A percentile compares a stretch with the other conserved stretches of the same genome.
Evolutionary conservation across 768 basidiomycete genomes (phyloP).

Genomic region (Lactarius sp.): DNA sequence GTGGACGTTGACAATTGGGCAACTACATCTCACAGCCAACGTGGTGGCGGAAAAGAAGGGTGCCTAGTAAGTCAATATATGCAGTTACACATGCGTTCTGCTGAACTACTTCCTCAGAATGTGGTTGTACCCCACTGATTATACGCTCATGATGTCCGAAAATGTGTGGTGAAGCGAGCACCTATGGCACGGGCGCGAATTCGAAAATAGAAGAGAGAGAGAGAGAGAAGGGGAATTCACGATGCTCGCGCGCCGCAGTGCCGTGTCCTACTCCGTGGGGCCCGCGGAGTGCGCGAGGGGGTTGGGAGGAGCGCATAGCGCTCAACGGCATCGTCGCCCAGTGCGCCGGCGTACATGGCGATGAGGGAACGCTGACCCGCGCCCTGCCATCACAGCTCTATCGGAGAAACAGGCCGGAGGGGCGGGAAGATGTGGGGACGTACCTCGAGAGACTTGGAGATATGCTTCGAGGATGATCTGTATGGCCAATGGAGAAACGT

Average conservation of each 20-base stretch:
- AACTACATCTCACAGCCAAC: no score
- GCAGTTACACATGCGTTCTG: no score
- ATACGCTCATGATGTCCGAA: no score
- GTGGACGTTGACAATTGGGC: no score
- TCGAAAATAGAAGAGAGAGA: no score
- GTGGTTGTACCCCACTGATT: no score
- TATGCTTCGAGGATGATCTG: constrained; percentile 87
- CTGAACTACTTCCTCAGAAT: no score
- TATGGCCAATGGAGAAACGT: constrained; percentile 66
- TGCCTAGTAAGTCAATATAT: no score
- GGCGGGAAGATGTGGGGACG: constrained; percentile 18
- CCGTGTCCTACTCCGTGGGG: constrained; percentile 56
- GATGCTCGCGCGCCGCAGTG: constrained; percentile 61
- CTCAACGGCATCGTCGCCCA: constrained; percentile 88
- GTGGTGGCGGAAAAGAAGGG: no score
- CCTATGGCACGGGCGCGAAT: no score
- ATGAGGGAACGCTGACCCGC: constrained; percentile 83
- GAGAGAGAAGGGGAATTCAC: no score
- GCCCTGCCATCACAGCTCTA: constrained; percentile 36
- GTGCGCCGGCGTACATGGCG: constrained; percentile 87
- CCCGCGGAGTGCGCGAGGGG: constrained; percentile 60
- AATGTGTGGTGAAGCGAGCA: no score
- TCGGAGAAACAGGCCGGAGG: background rate
- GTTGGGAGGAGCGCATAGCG: constrained; percentile 89
- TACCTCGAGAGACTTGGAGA: constrained; percentile 80